Base-by-base conservation (phyloP, 2,329 filamentous ascomycete genomes). In the Coniochaeta ligniaria region DNA sequence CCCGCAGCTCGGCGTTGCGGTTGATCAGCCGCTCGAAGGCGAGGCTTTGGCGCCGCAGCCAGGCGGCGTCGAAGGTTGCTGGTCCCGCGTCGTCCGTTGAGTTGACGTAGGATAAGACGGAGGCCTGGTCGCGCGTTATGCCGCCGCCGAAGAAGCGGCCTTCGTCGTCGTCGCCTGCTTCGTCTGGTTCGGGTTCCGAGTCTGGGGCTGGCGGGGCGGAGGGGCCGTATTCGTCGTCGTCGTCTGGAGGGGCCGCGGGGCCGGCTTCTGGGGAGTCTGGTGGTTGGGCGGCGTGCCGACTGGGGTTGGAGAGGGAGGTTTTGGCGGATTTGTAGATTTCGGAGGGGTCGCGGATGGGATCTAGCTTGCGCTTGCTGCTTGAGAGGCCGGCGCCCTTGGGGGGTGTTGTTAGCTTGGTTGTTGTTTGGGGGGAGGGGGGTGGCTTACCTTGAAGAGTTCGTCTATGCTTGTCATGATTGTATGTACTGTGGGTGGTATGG, bases 81-180 rank as follows among this genome's bases (percentile, higher is more conserved):
- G 72, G 68, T 35, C 71, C 72, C 9, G 69, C 71, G 58, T 75
- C 73, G 28, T 72, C 73, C 22, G 74, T 69, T 57, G 62, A 86
- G 65, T 85, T 81, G 61, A 83, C 79, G 63, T 97, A 98, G 74
- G 98, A 90, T 69, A 99, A 82, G 22, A 95, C 91, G 67, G 92
- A 85, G 2, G 87, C 88, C 65, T 96, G 92, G 66, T 91, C 83
- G 61, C 87, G 83, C 28, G 89, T 91, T 67, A 99, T 89, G 36
- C 95, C 95, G 59, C 92, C 91, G 50, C 94, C 95, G 68, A 97
- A 99, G 78, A 99, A 99, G 12, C 95, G 88, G 1, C 94, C 95
- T 59, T 96, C 92, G 67, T 96, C 93, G 66, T 94, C 90, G 60
- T 68, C 73, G 3, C 70, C 70, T 12, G 71, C 72, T 2, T 82